These are phyloP conservation scores for Microthlaspi erraticum DNA, from an alignment of 345 rosid genomes.

Conservation along the genomic window DNA sequence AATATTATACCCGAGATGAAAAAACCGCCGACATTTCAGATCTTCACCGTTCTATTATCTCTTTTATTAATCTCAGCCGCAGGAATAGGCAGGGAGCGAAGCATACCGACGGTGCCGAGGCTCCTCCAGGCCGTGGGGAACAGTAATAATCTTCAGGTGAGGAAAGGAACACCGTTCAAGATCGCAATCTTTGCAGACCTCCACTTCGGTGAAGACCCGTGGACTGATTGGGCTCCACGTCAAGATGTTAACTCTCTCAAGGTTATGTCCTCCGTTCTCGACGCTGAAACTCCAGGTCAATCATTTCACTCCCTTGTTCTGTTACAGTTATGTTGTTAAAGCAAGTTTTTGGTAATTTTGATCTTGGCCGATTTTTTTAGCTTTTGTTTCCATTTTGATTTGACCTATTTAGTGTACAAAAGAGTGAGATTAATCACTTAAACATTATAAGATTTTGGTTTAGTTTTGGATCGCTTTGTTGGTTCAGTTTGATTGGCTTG, in stretches of 20 bases:
- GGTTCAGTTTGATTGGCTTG: too few relatives aligned
- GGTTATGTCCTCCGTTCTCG: conserved; percentile 71
- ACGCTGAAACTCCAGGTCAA: conserved; percentile 65
- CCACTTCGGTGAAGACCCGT: conserved; percentile 78
- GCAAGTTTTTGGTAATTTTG: too few relatives aligned
- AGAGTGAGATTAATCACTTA: too few relatives aligned
- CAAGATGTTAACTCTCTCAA: conserved; percentile 64
- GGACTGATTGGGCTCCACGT: conserved; percentile 80
- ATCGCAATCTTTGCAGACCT: conserved; percentile 78
- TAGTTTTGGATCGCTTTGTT: too few relatives aligned
- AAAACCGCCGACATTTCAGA: background rate
- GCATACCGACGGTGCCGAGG: conserved; percentile 14
- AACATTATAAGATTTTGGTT: too few relatives aligned
- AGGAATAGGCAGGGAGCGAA: conserved; percentile 28
- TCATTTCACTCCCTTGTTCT: background rate
- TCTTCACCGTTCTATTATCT: conserved; percentile 23
- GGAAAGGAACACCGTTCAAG: conserved; percentile 53
- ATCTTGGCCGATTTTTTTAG: too few relatives aligned
- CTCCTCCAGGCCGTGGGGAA: conserved; percentile 13
- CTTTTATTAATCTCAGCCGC: conserved; percentile 39
- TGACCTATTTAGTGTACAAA: too few relatives aligned
- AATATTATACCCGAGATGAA: background rate
- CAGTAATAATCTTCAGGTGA: conserved; percentile 38
- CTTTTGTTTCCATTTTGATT: too few relatives aligned
- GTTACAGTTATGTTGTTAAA: background rate